Base-by-base conservation (phyloP, 177 flowering plant species). In the Telopea speciosissima region DNA sequence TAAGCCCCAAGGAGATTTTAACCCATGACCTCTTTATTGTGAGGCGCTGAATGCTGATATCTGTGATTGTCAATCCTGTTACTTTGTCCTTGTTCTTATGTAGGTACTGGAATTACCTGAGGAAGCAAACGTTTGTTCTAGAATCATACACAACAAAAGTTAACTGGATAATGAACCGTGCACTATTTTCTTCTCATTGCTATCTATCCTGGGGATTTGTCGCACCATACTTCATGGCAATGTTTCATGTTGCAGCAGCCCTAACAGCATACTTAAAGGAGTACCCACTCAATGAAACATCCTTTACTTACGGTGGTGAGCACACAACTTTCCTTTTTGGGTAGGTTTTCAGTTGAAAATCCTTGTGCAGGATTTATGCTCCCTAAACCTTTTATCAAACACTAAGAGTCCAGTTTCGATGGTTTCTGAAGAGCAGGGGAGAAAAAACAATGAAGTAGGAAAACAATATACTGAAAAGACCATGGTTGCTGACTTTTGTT, bases 81-180 rank as follows among this genome's bases (percentile, higher is more conserved):
- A 36, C 8, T 40, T 5, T 17, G 74, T 31, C 40, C 62, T 63
- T 24, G 49, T 67, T 76, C 25, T 73, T 65, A 22, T 83, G 65
- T 73, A 95, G 99, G 85, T 95, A 92, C 70, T 95, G 99, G 99
- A 95, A 95, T 82, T 95, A 95, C 81, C 79, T 95, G 86, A 87
- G 97, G 79, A 95, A 95, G 85, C 99, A 95, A 79, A 95, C 99
- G 66, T 95, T 95, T 82, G 99, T 95, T 70, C 80, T 95, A 70
- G 99, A 95, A 79, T 92, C 99, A 68, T 95, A 95, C 79, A 79
- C 75, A 52, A 67, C 90, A 31, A 81, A 73, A 65, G 91, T 90
- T 59, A 95, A 95, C 72, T 85, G 92, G 96, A 79, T 89, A 5
- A 92, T 95, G 97, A 92, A 95, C 80, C 84, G 87, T 40, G 99